Evolutionary conservation across 768 basidiomycete species (phyloP).

Genomic region (Sistotremastrum suecicum): DNA sequence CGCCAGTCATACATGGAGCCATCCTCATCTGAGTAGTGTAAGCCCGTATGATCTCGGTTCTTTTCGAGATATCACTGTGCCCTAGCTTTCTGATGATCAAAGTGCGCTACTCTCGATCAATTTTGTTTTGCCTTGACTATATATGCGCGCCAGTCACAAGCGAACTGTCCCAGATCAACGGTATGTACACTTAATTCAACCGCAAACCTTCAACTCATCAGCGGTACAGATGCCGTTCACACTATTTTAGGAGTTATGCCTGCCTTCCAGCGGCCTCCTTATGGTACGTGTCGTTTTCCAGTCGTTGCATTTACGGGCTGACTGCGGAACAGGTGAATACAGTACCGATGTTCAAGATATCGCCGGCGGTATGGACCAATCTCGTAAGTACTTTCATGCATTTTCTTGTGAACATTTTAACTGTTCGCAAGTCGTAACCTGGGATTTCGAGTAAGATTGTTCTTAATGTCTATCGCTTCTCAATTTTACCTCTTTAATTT

Average conservation of each 20-base stretch:
- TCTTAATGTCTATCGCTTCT: no score
- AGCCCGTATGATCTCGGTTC: no score
- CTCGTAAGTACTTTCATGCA: background rate
- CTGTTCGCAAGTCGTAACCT: slow-evolving; percentile 6
- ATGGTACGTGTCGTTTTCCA: no score
- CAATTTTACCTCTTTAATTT: no score
- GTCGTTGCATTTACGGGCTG: no score
- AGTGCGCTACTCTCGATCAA: no score
- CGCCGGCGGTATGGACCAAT: slow-evolving; percentile 11
- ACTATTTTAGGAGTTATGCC: slow-evolving; percentile 26
- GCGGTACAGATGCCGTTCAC: slow-evolving; percentile 18
- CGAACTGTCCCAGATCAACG: no score
- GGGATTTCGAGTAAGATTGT: slow-evolving; percentile 9
- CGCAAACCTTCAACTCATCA: background rate
- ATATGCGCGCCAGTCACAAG: no score
- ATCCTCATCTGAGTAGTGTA: slow-evolving; percentile 20
- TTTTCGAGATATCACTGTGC: no score
- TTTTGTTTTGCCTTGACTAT: no score
- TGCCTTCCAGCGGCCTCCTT: slow-evolving; percentile 30
- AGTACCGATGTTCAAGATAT: slow-evolving; percentile 23
- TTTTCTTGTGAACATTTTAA: background rate
- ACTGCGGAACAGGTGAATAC: slow-evolving; percentile 25
- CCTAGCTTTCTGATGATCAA: no score
- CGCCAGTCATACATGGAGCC: slow-evolving; percentile 32
- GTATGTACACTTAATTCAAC: no score